Base-by-base conservation (phyloP, 768 basidiomycete genomes). In the Panaeolus papilionaceus region DNA sequence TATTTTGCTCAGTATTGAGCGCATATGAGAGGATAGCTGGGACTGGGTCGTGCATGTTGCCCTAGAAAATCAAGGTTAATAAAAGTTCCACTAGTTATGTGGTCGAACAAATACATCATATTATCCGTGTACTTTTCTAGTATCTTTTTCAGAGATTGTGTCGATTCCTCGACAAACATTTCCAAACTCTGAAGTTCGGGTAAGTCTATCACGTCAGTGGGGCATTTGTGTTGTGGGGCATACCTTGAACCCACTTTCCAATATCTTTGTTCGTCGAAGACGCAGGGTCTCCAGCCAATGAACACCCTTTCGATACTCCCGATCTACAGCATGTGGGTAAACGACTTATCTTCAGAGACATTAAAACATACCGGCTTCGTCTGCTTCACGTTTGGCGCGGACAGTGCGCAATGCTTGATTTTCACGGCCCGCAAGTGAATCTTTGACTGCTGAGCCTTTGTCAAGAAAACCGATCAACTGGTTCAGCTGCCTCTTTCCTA, bases 231-330 rank as follows among this genome's bases (percentile, higher is more conserved):
- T 8, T 23, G 26, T 58, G n/a, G 12, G 49, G 75, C 85, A 70
- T 69, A 91, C 95, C 71, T 88, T 92, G 73, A 92, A 93, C 3
- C 92, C 95, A 49, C 89, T 88, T 73, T 94, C 89, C 39, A 96
- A 78, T 44, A 90, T 93, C 77, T 95, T 97, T 6, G 90, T 89
- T 68, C 93, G 84, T 44, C 92, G 86, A 42, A 97, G 82, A 40
- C 96, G 83, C 42, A 97, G 83, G 0, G 95, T 96, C 81, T 98
- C 95, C n/a, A 95, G 80, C 91, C 94, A 93, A 77, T 97, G 91
- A 26, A 98, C 90, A 39, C 89, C 94, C 71, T 91, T 92, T 33
- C 95, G 84, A 74, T 98, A 98, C 67, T 96, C 95, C 76, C 91
- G 93, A 76, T 98, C 95, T 93, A 68, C 38, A 18, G 8, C 18